Conservation (phyloP, 768 basidiomycete genomes). For the Russula olivacea region DNA sequence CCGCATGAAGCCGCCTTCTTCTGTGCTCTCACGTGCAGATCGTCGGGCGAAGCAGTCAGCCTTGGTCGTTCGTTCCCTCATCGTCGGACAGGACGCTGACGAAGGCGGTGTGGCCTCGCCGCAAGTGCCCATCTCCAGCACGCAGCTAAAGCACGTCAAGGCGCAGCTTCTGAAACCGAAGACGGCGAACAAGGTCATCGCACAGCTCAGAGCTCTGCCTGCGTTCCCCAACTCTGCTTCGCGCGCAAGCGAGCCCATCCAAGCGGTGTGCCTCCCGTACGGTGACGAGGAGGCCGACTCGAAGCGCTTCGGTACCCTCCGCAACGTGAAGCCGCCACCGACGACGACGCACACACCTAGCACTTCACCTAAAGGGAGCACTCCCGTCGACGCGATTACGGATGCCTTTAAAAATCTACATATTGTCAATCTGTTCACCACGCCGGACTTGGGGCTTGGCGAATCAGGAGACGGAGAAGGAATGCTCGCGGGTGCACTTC, state of each 20-base stretch:
- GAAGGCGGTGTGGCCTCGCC: slow-evolving; percentile 29
- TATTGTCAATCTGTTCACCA: slow-evolving; percentile 51
- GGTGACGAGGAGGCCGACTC: slow-evolving; percentile 57
- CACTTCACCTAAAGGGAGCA: slow-evolving; percentile 39
- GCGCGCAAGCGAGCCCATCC: slow-evolving; percentile 48
- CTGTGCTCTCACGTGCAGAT: slow-evolving; percentile 40
- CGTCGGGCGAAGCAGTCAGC: slow-evolving; percentile 63
- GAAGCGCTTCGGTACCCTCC: slow-evolving; percentile 51
- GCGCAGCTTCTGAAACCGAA: slow-evolving; percentile 60
- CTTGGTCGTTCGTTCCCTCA: slow-evolving; percentile 56
- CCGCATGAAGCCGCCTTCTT: background rate
- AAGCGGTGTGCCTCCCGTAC: slow-evolving; percentile 66
- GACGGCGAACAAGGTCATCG: slow-evolving; percentile 63
- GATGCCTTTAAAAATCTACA: slow-evolving; percentile 53
- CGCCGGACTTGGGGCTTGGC: slow-evolving; percentile 66
- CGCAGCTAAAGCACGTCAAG: slow-evolving; percentile 60
- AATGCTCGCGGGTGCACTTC: slow-evolving; percentile 66
- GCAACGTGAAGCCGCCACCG: slow-evolving; percentile 16
- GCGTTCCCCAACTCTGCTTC: slow-evolving; percentile 33
- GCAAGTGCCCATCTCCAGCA: slow-evolving; percentile 38
- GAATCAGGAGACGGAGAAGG: slow-evolving; percentile 65
- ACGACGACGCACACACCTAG: background rate
- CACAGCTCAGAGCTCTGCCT: slow-evolving; percentile 62
- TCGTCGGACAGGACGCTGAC: slow-evolving; percentile 43
- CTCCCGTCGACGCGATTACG: slow-evolving; percentile 46